Base-by-base conservation (phyloP, 148 eudicot genomes). In the Agrostemma githago region DNA sequence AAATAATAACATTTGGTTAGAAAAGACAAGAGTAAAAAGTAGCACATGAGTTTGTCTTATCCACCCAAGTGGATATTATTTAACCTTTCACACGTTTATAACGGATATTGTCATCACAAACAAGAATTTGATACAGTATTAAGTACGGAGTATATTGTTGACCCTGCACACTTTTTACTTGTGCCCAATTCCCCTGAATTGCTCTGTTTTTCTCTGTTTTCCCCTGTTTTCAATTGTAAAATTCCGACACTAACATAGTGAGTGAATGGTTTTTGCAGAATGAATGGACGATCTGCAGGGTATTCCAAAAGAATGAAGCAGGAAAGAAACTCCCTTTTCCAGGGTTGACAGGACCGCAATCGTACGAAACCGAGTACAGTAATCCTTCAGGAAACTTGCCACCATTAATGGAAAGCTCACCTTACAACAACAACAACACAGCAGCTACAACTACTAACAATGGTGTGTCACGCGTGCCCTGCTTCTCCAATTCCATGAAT, bases 401-500 rank as follows among this genome's bases (percentile, higher is more conserved):
- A 19, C 92, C 86, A 57, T 81, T 91, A 40, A 82, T 74, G 84
- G 94, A 88, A 6, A 71, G 86, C 19, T 77, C 89, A 21, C 82
- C 87, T 2, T 78, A 73, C 66, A 78, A 64, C 6, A 26, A 26
- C 34, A 26, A 26, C 34, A 26, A 26, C 34, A 26, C 34, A 26
- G 34, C 34, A 26, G 34, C 69, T 14, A 67, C 63, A 0, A 9
- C 5, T 16, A 9, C n/a, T 2, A 42, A 58, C 38, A 68, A 57
- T 26, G 71, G 73, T n/a, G 71, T 51, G 6, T 46, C 77, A 43
- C 85, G 83, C 89, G 96, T 90, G 88, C 75, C 89, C 97, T 90
- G 97, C 97, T 90, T 92, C 97, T 92, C 97, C 97, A 92, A 74
- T 72, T 61, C 85, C 37, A 77, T 71, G 74, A 81, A 79, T 19